Evolutionary conservation across 2,329 filamentous ascomycete species (phyloP).

Genomic region (Magnaporthiopsis poae): DNA sequence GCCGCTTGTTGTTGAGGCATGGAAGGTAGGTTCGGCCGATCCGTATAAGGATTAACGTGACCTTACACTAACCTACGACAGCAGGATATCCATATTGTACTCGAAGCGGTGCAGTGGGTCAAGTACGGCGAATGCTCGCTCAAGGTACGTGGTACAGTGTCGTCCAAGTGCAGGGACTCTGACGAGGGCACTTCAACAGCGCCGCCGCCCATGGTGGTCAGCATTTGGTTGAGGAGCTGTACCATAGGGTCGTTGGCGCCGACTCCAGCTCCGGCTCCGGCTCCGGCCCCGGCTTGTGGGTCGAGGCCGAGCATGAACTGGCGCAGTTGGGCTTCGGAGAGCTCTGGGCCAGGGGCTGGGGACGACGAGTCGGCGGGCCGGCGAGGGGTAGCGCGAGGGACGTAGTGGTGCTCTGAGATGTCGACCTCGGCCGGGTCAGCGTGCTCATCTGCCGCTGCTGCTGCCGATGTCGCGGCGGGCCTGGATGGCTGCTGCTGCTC

Average conservation of each 20-base stretch:
- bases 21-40: too few relatives aligned
- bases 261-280: constrained; percentile 9
- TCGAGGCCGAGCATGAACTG: constrained; percentile 55
- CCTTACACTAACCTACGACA: too few relatives aligned
- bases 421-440: constrained; percentile 68
- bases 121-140: too few relatives aligned
- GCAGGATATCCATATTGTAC: too few relatives aligned
- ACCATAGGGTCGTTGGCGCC: constrained; percentile 55
- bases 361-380: constrained; percentile 17
- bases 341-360: constrained; percentile 5
- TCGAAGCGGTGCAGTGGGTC: too few relatives aligned
- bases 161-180: too few relatives aligned
- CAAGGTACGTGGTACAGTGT: too few relatives aligned
- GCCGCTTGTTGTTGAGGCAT: constrained; percentile 22
- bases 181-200: too few relatives aligned
- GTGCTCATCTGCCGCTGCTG: constrained; percentile 22
- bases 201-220: constrained; percentile 27
- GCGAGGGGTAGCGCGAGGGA: constrained; percentile 24
- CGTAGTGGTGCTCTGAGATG: constrained; percentile 59
- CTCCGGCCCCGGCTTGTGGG: constrained; percentile 16
- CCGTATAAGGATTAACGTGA: too few relatives aligned
- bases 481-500: constrained; percentile 18
- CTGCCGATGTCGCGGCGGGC: constrained; percentile 20
- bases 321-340: constrained; percentile 52
- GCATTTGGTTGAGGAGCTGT: constrained; percentile 67